These are phyloP conservation scores for Decorospora gaudefroyi DNA, from an alignment of 2,329 filamentous ascomycete species.

Conservation along the genomic window DNA sequence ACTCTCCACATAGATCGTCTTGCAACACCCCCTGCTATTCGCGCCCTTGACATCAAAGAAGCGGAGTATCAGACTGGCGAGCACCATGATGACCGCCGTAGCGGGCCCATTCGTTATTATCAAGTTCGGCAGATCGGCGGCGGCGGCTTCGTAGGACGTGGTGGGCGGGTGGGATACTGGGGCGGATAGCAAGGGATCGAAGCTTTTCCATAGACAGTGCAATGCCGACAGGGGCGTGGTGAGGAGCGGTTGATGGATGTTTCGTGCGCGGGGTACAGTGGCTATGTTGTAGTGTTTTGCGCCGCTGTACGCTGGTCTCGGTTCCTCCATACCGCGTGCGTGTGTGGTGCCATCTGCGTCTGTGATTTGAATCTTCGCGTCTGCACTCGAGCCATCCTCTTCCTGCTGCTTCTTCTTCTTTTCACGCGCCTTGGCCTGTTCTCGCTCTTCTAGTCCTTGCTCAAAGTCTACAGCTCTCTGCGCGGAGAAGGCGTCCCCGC, in stretches of 20 bases:
- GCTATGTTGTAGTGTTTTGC: constrained; percentile 63
- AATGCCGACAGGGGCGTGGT: constrained; percentile 73
- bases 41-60: constrained; percentile 53
- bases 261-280: constrained; percentile 74
- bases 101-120: constrained; percentile 89
- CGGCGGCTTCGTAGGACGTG: constrained; percentile 20
- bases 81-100: constrained; percentile 76
- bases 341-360: constrained; percentile 5
- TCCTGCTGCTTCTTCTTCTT: constrained; percentile 5
- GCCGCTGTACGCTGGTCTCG: constrained; percentile 19
- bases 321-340: neutral
- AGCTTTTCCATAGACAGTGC: too few species aligned
- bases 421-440: constrained; percentile 4
- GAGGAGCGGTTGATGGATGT: constrained; percentile 77
- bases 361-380: constrained; percentile 6
- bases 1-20: constrained; percentile 85
- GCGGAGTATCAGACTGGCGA: constrained; percentile 61
- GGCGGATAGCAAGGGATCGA: too few species aligned
- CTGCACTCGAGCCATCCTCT: neutral
- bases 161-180: constrained; percentile 10
- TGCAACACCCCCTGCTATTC: constrained; percentile 60
- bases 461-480: constrained; percentile 69
- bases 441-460: constrained; percentile 38
- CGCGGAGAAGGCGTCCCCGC: constrained; percentile 73
- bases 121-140: constrained; percentile 65